Percentiles rank a stretch among this genome's conserved stretches.
Conservation (phyloP, 1,284 basidiomycete species). For the Rhodotorula sp. region DNA sequence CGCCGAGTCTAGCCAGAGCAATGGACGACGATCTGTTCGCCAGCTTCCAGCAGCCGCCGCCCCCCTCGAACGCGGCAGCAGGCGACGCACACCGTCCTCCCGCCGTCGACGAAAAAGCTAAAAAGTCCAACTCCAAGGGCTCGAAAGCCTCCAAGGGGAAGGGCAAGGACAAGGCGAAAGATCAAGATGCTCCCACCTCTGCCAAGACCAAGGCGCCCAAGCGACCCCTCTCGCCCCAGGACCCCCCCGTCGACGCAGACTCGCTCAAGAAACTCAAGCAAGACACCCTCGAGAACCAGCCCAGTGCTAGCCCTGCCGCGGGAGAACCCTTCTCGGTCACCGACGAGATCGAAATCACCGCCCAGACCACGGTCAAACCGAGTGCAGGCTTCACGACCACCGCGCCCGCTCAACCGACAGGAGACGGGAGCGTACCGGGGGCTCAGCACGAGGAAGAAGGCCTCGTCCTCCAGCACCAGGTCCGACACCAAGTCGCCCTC, state of each 20-base stretch:
- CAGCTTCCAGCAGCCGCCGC: constrained; percentile 23
- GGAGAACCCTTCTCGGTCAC: constrained; percentile 33
- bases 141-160: not conserved
- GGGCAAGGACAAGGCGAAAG: not conserved
- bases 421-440: too few species aligned
- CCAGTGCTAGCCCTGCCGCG: not conserved
- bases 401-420: too few species aligned
- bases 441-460: constrained; percentile 19
- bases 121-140: not conserved
- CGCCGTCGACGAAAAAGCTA: not conserved
- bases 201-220: not conserved
- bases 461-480: constrained; percentile 62
- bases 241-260: constrained; percentile 13
- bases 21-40: constrained; percentile 38
- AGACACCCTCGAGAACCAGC: not conserved
- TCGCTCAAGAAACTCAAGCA: constrained; percentile 30
- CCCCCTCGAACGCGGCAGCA: constrained; percentile 4
- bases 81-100: constrained; percentile 5
- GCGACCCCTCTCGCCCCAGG: constrained; percentile 20
- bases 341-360: constrained; percentile 45
- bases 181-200: not conserved
- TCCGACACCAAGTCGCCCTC: constrained; percentile 91
- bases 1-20: not conserved
- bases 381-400: constrained; percentile 7
- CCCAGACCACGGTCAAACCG: constrained; percentile 30